These are phyloP conservation scores for Yarrowia deformans DNA, from an alignment of 805 yeast genomes.

Conservation along the genomic window DNA sequence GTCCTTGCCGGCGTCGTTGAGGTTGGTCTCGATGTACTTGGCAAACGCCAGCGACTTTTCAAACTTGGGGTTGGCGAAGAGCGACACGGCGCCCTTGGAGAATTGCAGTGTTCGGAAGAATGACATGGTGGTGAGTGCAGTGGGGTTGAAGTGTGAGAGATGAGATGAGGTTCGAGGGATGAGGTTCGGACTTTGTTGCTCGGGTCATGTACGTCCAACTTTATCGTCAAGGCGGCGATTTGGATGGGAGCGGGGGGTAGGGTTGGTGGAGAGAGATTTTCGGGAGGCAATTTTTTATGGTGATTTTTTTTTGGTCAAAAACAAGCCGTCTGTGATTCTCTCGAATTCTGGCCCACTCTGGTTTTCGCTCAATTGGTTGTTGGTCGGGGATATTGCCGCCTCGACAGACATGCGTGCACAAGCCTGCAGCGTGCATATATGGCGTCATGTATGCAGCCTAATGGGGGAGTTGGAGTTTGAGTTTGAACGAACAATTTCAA, in stretches of 20 bases:
- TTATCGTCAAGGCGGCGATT: constrained; percentile 27
- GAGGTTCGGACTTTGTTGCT: constrained; percentile 12
- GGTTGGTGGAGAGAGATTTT: too few species aligned
- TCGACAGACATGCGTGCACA: background rate
- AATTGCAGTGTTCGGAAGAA: constrained; percentile 30
- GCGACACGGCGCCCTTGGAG: constrained; percentile 37
- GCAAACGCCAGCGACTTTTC: constrained; percentile 12
- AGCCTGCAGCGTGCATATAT: background rate
- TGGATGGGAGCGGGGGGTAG: background rate
- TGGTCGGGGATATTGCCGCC: background rate
- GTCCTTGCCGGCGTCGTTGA: background rate
- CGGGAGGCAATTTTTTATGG: too few species aligned
- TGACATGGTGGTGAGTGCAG: background rate
- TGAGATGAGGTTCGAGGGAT: background rate
- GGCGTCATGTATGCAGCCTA: background rate
- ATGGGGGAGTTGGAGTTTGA: too few species aligned
- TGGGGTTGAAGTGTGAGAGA: background rate
- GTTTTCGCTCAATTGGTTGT: background rate
- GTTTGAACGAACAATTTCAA: too few species aligned
- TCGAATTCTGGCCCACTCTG: background rate
- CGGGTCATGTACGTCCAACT: background rate
- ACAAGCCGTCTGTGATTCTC: background rate
- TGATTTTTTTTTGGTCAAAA: too few species aligned
- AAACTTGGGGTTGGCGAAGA: constrained; percentile 30
- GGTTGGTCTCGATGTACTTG: constrained; percentile 9